Evolutionary conservation across 177 flowering plant genomes (phyloP).

Genomic region (Vitis hybrid): DNA sequence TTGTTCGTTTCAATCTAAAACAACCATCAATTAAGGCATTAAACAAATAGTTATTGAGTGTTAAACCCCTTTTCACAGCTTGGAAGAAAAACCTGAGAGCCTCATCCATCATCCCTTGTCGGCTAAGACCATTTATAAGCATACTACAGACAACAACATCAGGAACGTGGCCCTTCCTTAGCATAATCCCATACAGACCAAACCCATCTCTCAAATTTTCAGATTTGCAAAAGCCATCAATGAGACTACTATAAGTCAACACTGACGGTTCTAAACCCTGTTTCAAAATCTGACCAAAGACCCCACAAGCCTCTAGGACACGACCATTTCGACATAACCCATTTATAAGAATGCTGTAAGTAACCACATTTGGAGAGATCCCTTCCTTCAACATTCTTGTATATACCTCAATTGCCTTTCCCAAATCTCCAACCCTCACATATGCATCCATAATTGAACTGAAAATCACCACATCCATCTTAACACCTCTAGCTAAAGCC

Average conservation of each 20-base stretch:
- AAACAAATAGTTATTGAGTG: constrained; percentile 30
- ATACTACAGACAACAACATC: constrained; percentile 35
- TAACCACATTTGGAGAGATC: constrained; percentile 39
- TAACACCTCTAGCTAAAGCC: constrained; percentile 35
- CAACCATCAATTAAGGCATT: constrained; percentile 48
- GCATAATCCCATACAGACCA: constrained; percentile 27
- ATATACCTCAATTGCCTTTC: constrained; percentile 32
- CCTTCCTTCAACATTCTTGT: constrained; percentile 34
- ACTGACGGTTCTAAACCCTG: constrained; percentile 41
- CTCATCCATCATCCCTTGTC: constrained; percentile 35
- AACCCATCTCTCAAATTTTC: constrained; percentile 45
- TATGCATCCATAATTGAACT: constrained; percentile 49
- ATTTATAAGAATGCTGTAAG: constrained; percentile 44
- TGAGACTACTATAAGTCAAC: constrained; percentile 39
- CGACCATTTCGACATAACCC: constrained; percentile 39
- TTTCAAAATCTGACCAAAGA: constrained; percentile 41
- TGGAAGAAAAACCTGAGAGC: constrained; percentile 46
- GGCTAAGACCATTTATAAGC: constrained; percentile 45
- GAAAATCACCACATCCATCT: constrained; percentile 46
- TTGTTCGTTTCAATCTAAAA: constrained; percentile 26
- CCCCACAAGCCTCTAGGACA: constrained; percentile 42
- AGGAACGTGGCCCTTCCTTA: constrained; percentile 32
- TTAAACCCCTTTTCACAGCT: constrained; percentile 23
- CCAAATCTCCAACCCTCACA: constrained; percentile 36
- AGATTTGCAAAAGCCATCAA: constrained; percentile 40